Percentiles rank a stretch among this genome's conserved stretches.
Evolutionary conservation across 2,329 filamentous ascomycete species (phyloP).

Genomic region (Tolypocladium inflatum): DNA sequence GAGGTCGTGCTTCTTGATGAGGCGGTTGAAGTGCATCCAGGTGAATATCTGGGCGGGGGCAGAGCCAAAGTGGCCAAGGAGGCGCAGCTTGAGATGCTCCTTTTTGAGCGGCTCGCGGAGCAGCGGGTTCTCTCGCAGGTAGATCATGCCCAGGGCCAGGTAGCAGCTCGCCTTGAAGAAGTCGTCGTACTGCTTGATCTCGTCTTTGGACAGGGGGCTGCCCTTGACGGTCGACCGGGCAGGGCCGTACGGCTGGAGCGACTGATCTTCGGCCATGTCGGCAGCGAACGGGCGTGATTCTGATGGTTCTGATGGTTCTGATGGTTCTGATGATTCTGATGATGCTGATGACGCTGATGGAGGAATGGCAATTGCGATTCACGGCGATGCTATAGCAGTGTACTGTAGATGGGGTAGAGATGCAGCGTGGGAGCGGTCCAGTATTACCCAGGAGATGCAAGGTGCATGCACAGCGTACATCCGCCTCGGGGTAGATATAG

Average conservation of each 20-base stretch:
- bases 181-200: constrained; percentile 58
- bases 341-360: too few species aligned
- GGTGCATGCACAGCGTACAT: not conserved
- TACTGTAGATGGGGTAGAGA: not conserved
- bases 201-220: constrained; percentile 53
- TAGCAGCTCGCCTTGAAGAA: constrained; percentile 70
- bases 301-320: too few species aligned
- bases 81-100: constrained; percentile 63
- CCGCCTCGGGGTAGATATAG: too few species aligned
- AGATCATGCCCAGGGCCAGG: constrained; percentile 72
- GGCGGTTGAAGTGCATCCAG: constrained; percentile 72
- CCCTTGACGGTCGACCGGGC: constrained; percentile 56
- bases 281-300: not conserved
- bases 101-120: constrained; percentile 58
- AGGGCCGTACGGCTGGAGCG: constrained; percentile 54
- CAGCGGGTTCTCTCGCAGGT: constrained; percentile 64
- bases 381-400: not conserved
- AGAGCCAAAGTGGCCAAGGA: constrained; percentile 72
- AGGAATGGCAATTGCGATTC: not conserved
- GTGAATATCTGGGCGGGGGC: constrained; percentile 75
- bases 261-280: constrained; percentile 34
- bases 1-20: constrained; percentile 72
- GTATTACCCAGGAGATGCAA: not conserved
- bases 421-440: not conserved
- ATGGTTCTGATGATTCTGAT: too few species aligned